Evolutionary conservation across 768 basidiomycete genomes (phyloP).

Genomic region (Mycena latifolia): DNA sequence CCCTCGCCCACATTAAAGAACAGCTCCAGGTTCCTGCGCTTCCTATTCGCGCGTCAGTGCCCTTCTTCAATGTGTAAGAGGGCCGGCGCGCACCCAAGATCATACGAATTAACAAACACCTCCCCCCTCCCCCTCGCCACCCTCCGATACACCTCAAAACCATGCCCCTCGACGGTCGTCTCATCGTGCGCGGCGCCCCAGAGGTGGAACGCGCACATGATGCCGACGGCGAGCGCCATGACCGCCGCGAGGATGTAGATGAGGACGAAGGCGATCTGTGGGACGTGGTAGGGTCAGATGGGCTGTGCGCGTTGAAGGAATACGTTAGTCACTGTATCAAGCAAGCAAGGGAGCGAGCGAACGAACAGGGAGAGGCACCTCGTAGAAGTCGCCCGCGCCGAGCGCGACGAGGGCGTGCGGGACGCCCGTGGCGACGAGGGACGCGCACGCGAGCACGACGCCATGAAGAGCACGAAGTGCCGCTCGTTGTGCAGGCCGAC

Average conservation of each 20-base stretch:
- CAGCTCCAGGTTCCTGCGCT: constrained; percentile 75
- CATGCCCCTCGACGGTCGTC: constrained; percentile 92
- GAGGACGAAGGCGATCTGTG: constrained; percentile 77
- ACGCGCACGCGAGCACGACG: constrained; percentile 67
- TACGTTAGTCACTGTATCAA: too few relatives aligned
- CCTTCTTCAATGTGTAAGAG: neutral
- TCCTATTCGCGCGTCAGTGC: constrained; percentile 39
- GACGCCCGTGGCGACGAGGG: constrained; percentile 80
- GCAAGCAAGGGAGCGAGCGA: too few relatives aligned
- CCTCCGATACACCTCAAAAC: constrained; percentile 82
- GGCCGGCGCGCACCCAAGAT: constrained; percentile 77
- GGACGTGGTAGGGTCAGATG: constrained; percentile 73
- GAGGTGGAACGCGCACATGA: constrained; percentile 82
- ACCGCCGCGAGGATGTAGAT: constrained; percentile 83
- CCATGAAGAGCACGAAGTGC: constrained; percentile 96
- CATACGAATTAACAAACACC: constrained; percentile 93
- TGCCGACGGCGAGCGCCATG: constrained; percentile 77
- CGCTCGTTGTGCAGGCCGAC: constrained; percentile 96
- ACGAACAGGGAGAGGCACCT: too few relatives aligned
- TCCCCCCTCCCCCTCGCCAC: constrained; percentile 78
- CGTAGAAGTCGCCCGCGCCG: constrained; percentile 52
- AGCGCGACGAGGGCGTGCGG: constrained; percentile 67
- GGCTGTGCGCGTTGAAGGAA: too few relatives aligned
- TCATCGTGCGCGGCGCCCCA: constrained; percentile 81
- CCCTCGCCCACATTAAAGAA: constrained; percentile 90